phyloP scores from a whole-genome alignment of 495 filamentous ascomycete genomes.

The Penicillium bovifimosum region DNA sequence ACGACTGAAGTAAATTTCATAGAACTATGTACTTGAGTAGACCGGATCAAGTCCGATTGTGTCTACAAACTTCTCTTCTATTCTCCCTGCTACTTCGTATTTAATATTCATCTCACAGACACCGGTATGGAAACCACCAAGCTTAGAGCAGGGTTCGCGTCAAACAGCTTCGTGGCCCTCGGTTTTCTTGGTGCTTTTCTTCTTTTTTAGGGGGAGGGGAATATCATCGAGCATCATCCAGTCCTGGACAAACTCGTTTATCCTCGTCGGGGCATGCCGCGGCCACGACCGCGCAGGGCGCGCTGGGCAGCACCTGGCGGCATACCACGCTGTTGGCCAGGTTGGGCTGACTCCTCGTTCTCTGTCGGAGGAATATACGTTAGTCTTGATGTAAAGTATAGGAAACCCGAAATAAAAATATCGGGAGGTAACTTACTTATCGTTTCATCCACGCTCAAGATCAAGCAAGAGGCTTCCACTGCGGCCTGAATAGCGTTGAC shows the following conservation, averaged over 20 bases:
- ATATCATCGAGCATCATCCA: constrained; percentile 17
- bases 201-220: constrained; percentile 11
- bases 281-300: constrained; percentile 75
- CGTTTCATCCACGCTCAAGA: constrained; percentile 94
- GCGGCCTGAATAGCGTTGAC: constrained; percentile 95
- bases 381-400: constrained; percentile 10
- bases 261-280: constrained; percentile 71
- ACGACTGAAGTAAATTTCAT: constrained; percentile 1
- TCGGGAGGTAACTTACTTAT: constrained; percentile 56
- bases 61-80: constrained; percentile 15
- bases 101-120: constrained; percentile 8
- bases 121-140: constrained; percentile 4
- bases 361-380: constrained; percentile 31
- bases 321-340: constrained; percentile 70
- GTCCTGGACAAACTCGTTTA: constrained; percentile 27
- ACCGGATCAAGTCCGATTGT: constrained; percentile 10
- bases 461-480: constrained; percentile 90
- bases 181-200: constrained; percentile 6
- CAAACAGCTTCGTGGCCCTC: constrained; percentile 3
- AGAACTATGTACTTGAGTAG: constrained; percentile 16
- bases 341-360: constrained; percentile 83
- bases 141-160: neutral
- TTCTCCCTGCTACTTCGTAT: constrained; percentile 16
- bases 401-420: neutral
- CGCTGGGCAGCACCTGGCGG: constrained; percentile 91